These are phyloP conservation scores for Amphicarpaea edgeworthii DNA, from an alignment of 306 rosid species.

Conservation along the genomic window DNA sequence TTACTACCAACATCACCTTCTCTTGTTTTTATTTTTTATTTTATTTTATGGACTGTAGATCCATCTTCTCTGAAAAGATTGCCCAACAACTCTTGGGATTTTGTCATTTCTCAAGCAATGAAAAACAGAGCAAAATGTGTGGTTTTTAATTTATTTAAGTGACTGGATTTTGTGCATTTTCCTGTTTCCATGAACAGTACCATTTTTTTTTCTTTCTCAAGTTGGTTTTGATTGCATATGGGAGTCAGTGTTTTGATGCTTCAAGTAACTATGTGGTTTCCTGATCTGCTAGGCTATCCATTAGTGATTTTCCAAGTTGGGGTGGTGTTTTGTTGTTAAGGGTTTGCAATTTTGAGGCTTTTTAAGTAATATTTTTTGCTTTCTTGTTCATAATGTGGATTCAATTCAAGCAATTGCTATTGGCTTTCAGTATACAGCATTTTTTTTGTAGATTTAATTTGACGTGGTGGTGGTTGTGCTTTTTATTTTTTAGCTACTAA, in stretches of 20 bases:
- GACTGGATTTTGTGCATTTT: background rate
- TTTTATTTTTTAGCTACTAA: background rate
- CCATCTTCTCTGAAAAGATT: slow-evolving; percentile 23
- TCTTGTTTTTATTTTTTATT: background rate
- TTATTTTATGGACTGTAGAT: slow-evolving; percentile 29
- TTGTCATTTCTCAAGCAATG: slow-evolving; percentile 19
- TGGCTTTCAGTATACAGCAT: background rate
- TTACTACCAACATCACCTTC: background rate
- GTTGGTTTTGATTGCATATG: slow-evolving; percentile 35
- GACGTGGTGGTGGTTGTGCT: slow-evolving; percentile 25
- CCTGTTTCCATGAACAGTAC: slow-evolving; percentile 1
- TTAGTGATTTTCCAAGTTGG: slow-evolving; percentile 42
- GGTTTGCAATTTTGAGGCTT: slow-evolving; percentile 35
- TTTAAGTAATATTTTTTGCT: slow-evolving; percentile 8
- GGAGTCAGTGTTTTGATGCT: slow-evolving; percentile 41
- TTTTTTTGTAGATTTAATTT: slow-evolving; percentile 34
- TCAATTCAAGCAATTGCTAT: slow-evolving; percentile 8
- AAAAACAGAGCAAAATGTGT: slow-evolving; percentile 3
- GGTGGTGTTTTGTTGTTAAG: background rate
- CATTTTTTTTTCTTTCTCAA: background rate
- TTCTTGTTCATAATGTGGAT: background rate
- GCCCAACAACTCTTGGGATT: slow-evolving; percentile 41
- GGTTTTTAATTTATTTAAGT: background rate
- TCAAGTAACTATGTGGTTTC: slow-evolving; percentile 13
- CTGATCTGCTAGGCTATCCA: slow-evolving; percentile 44